Conservation (phyloP, 1,139 yeast genomes). For the Yamadazyma buinensis region DNA sequence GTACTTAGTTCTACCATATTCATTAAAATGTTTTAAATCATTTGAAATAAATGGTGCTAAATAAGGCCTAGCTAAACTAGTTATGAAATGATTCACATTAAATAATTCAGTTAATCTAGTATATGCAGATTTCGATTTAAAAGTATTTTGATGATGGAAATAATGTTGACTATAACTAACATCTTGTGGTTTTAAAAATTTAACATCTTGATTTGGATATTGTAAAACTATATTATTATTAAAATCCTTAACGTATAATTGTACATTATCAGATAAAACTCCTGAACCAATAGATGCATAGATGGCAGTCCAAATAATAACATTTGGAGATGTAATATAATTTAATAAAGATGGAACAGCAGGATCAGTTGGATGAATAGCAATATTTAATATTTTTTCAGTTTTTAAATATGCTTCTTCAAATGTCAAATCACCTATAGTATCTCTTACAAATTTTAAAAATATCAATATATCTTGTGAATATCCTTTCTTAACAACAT, state of each 20-base stretch:
- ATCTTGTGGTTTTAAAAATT: conserved; percentile 44
- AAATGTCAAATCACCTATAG: conserved; percentile 83
- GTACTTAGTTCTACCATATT: conserved; percentile 34
- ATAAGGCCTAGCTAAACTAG: conserved; percentile 89
- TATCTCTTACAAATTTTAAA: conserved; percentile 69
- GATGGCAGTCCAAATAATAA: conserved; percentile 83
- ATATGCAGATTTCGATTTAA: conserved; percentile 59
- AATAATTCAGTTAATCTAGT: conserved; percentile 86
- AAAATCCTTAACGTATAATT: conserved; percentile 67
- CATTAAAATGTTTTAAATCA: conserved; percentile 64
- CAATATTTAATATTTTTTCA: conserved; percentile 77
- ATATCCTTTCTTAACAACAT: conserved; percentile 67
- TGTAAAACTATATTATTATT: conserved; percentile 52
- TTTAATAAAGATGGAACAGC: conserved; percentile 75
- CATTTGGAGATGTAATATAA: conserved; percentile 93
- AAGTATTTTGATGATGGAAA: conserved; percentile 22
- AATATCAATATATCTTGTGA: conserved; percentile 82
- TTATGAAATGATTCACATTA: conserved; percentile 88
- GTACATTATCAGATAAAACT: conserved; percentile 55
- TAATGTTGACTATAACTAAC: conserved; percentile 43
- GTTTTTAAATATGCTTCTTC: conserved; percentile 90
- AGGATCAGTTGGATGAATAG: conserved; percentile 80
- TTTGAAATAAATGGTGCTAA: conserved; percentile 83
- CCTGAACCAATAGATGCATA: conserved; percentile 73
- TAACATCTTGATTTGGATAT: conserved; percentile 30